Percentiles rank a stretch among this genome's conserved stretches.
Conservation (phyloP, 148 eudicot genomes). For the Dianthus caryophyllus region DNA sequence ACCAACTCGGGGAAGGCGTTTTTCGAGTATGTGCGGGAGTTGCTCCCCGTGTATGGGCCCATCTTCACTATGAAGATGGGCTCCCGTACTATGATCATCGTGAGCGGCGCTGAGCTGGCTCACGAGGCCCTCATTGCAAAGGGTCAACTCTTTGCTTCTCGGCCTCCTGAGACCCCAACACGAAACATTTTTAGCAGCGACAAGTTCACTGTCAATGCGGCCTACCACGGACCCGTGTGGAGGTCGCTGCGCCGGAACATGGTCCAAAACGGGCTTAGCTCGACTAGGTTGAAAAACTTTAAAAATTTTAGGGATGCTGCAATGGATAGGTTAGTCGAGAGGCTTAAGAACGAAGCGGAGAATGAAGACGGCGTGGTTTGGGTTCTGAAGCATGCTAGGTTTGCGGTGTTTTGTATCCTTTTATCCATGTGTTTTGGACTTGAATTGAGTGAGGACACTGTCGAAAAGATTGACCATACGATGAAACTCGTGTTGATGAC, state of each 20-base stretch:
- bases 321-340: constrained; percentile 56
- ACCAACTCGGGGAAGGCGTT: constrained; percentile 77
- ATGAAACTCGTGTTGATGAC: constrained; percentile 66
- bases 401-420: constrained; percentile 71
- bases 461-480: constrained; percentile 59
- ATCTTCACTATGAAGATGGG: constrained; percentile 87
- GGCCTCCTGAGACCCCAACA: constrained; percentile 82
- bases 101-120: constrained; percentile 51
- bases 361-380: constrained; percentile 52
- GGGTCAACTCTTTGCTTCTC: constrained; percentile 64
- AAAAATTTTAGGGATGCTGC: constrained; percentile 35
- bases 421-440: constrained; percentile 79
- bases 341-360: constrained; percentile 50
- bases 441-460: constrained; percentile 68
- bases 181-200: constrained; percentile 64
- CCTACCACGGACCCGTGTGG: constrained; percentile 80
- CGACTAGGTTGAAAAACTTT: constrained; percentile 45
- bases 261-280: constrained; percentile 82
- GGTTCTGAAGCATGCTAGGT: constrained; percentile 60
- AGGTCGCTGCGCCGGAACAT: constrained; percentile 69
- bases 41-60: constrained; percentile 62
- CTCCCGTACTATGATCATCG: constrained; percentile 63
- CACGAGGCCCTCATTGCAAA: constrained; percentile 66
- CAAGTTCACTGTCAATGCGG: constrained; percentile 84
- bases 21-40: constrained; percentile 56